These are phyloP conservation scores for Scopulariopsis brevicaulis DNA, from an alignment of 2,329 filamentous ascomycete genomes.

Conservation along the genomic window DNA sequence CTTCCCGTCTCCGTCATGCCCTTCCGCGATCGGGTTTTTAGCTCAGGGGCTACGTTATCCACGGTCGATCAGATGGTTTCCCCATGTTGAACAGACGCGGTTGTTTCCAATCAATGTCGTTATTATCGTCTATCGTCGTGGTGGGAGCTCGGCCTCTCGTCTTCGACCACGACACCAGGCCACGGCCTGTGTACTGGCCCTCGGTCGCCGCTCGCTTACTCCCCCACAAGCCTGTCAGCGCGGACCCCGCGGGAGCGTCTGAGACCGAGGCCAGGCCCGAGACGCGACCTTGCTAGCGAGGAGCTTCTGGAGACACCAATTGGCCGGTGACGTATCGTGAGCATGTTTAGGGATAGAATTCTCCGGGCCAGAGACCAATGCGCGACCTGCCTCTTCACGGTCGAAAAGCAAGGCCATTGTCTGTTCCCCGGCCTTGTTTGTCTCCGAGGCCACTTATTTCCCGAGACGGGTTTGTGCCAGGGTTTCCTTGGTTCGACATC, in stretches of 20 bases:
- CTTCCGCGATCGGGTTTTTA: background rate
- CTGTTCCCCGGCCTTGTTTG: background rate
- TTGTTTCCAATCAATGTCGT: background rate
- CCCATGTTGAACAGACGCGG: background rate
- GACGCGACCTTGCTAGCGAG: background rate
- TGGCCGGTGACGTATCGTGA: background rate
- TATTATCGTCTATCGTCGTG: no score
- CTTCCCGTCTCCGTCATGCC: background rate
- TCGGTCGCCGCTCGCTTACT: background rate
- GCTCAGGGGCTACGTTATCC: background rate
- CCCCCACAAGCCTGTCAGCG: background rate
- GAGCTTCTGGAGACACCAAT: background rate
- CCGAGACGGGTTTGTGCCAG: background rate
- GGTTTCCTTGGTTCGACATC: background rate
- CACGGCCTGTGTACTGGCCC: background rate
- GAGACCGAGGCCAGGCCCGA: background rate
- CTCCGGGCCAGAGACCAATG: background rate
- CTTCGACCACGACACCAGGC: background rate
- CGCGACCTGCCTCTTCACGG: background rate
- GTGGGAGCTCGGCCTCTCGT: background rate
- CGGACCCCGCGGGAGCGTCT: background rate
- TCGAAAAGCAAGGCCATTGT: background rate
- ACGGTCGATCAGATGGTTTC: background rate
- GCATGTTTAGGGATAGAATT: background rate
- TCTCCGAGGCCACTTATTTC: background rate